Conservation (phyloP, 257 asterid species). For the Salvia miltiorrhiza region DNA sequence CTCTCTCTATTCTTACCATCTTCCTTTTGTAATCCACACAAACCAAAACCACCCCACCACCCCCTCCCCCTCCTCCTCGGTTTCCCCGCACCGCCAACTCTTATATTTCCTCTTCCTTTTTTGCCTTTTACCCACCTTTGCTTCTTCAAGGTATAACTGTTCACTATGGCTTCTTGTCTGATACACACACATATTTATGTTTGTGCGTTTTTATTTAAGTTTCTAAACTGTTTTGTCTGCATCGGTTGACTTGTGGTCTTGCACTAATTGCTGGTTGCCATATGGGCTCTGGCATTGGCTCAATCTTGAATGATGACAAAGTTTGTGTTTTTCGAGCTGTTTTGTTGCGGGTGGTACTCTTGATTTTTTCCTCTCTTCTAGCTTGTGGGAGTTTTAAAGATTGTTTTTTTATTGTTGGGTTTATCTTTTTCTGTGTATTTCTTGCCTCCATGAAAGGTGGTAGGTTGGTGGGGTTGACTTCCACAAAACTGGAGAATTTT, state of each 20-base stretch:
- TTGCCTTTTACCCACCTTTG: neutral
- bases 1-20: constrained; percentile 36
- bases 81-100: constrained; percentile 37
- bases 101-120: neutral
- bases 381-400: constrained; percentile 19
- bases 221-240: constrained; percentile 38
- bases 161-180: constrained; percentile 22
- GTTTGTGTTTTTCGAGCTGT: constrained; percentile 25
- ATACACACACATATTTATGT: neutral
- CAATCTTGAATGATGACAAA: constrained; percentile 25
- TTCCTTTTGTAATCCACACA: constrained; percentile 35
- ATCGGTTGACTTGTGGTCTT: constrained; percentile 47
- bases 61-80: constrained; percentile 31
- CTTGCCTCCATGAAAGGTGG: constrained; percentile 80
- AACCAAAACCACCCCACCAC: constrained; percentile 20
- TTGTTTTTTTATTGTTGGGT: constrained; percentile 25
- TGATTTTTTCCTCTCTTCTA: constrained; percentile 14
- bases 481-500: constrained; percentile 24
- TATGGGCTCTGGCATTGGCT: constrained; percentile 35
- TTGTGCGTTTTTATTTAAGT: constrained; percentile 8
- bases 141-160: constrained; percentile 27
- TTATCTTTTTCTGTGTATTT: constrained; percentile 4
- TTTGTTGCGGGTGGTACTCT: constrained; percentile 14
- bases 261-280: constrained; percentile 24
- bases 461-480: constrained; percentile 96